These are phyloP conservation scores for Stromatinia cepivora DNA, from an alignment of 2,329 filamentous ascomycete species.

Conservation along the genomic window DNA sequence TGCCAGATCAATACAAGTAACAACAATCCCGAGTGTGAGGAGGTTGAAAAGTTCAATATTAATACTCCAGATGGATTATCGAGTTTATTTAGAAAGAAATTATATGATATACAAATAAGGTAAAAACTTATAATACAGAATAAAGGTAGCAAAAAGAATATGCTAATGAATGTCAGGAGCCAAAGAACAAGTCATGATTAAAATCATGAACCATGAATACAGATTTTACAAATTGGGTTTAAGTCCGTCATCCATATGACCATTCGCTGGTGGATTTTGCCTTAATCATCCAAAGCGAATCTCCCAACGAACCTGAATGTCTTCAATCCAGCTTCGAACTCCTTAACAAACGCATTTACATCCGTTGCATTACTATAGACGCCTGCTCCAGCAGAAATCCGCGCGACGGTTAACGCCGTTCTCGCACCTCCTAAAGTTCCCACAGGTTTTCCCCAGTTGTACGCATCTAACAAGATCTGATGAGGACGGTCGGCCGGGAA, in stretches of 20 bases:
- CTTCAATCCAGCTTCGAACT: slow-evolving; percentile 58
- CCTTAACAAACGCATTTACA: slow-evolving; percentile 42
- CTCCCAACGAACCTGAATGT: slow-evolving; percentile 66
- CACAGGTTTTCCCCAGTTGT: slow-evolving; percentile 70
- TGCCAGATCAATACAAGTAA: no score
- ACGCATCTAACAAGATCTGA: slow-evolving; percentile 63
- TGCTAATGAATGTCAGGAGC: not conserved
- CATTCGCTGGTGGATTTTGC: no score
- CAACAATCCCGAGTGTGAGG: not conserved
- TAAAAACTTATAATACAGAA: not conserved
- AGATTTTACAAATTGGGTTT: not conserved
- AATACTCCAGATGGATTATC: no score
- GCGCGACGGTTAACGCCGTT: not conserved
- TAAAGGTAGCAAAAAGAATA: not conserved
- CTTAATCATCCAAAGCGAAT: slow-evolving; percentile 55
- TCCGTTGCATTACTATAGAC: slow-evolving; percentile 10
- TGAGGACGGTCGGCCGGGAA: slow-evolving; percentile 64
- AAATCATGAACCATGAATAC: not conserved
- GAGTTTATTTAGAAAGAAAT: no score
- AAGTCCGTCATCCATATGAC: not conserved
- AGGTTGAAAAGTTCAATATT: no score
- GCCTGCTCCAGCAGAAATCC: not conserved
- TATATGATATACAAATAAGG: no score
- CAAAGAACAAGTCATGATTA: not conserved
- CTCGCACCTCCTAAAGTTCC: slow-evolving; percentile 38